Evolutionary conservation across 148 eudicot genomes (phyloP), one percentile per base, ranked within the genome.

Genomic region (Fallopia convolvulus): DNA sequence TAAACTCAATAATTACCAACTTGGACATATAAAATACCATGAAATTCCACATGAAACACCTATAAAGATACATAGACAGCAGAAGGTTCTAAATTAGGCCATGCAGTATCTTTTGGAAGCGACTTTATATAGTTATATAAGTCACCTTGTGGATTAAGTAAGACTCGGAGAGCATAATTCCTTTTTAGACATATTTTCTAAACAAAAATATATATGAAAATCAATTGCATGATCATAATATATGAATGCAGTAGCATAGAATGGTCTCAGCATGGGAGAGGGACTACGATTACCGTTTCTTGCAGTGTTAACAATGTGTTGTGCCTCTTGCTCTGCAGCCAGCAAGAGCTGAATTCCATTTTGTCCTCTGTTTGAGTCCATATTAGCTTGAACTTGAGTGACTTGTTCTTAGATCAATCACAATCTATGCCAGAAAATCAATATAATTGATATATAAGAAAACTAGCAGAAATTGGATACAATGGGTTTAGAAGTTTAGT

Each of bases 271-370:
- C 39, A 21, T 41, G 7, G 32, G 4, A 42, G 0, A 2, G 74
- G 13, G 21, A 17, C 41, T 60, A 58, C 5, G 32, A 76, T 72
- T 82, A 91, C 98, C 91, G 53, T 81, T 82, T 88, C 83, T 90
- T 70, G 98, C 97, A 74, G 89, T 82, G 83, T 85, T 88, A 70
- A 91, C 94, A 76, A 91, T 93, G 77, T 87, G 94, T 75, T 93
- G 98, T 73, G 97, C 98, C 80, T 91, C 98, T 84, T 91, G 94
- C 76, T 91, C 98, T 56, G 97, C 98, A 82, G 91, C 88, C 81
- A 93, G 79, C 82, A 93, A 77, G 53, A 83, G 81, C 81, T 93
- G 98, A 81, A 93, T 93, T 72, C 97, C 98, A 82, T 91, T 91
- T 77, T 87, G 97, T 41, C 88, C 88, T 82, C 90, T 84, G 87